Evolutionary conservation across 176 grass and related monocot genomes (phyloP), one percentile per base, ranked within the genome.

Genomic region (Bothriochloa decipiens): DNA sequence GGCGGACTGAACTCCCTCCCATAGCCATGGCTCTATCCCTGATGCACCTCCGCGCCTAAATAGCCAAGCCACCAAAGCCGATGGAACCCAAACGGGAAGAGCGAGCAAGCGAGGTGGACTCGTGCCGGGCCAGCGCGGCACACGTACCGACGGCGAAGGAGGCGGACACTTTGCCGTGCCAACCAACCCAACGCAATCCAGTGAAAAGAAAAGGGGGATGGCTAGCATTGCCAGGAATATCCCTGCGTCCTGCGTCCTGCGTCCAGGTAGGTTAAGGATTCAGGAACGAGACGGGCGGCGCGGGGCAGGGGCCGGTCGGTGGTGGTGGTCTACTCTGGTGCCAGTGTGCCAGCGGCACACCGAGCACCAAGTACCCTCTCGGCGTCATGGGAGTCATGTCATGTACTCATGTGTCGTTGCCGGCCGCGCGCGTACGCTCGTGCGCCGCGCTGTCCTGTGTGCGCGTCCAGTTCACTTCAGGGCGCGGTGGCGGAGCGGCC

Each of bases 101-200:
- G 29, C 29, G 29, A 32, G 29, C n/a, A n/a, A 23, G 37, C 68
- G 11, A 23, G 26, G 3, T 40, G 37, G 14, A 12, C 77, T 81
- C 45, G 64, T 69, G 28, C 78, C 78, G 78, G 78, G 47, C 78
- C 78, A 68, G 77, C 41, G 64, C 78, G 5, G 78, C 78, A 81
- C 78, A 81, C 45, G 23, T 50, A 65, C 45, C 64, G 26, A 71
- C 12, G 20, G 20, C 12, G 20, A 11, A 11, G 36, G 8, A 20
- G 50, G 36, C 66, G 10, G 32, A 67, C 72, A 7, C 72, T 53
- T 75, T 74, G 45, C 47, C 47, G 9, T 33, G 45, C 45, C 26
- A 9, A 49, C 46, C 43, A 8, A 53, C 50, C 45, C 52, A 7
- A 22, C 47, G 15, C 72, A 33, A 47, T 29, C 61, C 61, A 29